phyloP scores from a whole-genome alignment of 129 eudicot species.

The Arctium minus region DNA sequence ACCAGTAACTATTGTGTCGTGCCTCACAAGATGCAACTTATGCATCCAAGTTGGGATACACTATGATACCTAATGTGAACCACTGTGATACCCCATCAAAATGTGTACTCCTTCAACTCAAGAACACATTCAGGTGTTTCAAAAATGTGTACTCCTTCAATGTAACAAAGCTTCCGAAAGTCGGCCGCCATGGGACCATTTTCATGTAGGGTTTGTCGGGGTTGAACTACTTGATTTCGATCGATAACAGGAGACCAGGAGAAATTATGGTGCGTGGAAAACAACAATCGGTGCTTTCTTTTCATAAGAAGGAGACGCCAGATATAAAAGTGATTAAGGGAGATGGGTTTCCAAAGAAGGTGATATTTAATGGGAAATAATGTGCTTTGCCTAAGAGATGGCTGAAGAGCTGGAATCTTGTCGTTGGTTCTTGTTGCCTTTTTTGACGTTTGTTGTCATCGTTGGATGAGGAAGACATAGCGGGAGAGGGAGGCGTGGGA shows the following conservation, averaged over 20 bases:
- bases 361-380: slow-evolving; percentile 79
- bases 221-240: slow-evolving; percentile 50
- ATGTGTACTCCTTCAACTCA: slow-evolving; percentile 12
- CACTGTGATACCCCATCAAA: no score
- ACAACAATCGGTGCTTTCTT: slow-evolving; percentile 75
- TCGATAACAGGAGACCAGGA: slow-evolving; percentile 41
- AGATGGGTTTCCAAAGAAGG: slow-evolving; percentile 73
- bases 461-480: no score
- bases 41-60: no score
- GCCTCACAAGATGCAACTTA: no score
- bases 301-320: slow-evolving; percentile 48
- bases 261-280: slow-evolving; percentile 77
- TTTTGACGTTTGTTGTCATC: slow-evolving; percentile 24
- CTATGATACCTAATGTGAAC: no score
- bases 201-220: slow-evolving; percentile 62
- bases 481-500: no score
- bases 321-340: slow-evolving; percentile 39
- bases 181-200: slow-evolving; percentile 58
- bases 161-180: slow-evolving; percentile 39
- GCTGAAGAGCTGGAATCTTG: slow-evolving; percentile 36
- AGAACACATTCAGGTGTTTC: slow-evolving; percentile 43
- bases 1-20: no score
- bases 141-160: slow-evolving; percentile 61
- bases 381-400: slow-evolving; percentile 67
- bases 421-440: slow-evolving; percentile 13